These are phyloP conservation scores for Picea sitchensis DNA, from an alignment of 75 land plant species.

Conservation along the genomic window DNA sequence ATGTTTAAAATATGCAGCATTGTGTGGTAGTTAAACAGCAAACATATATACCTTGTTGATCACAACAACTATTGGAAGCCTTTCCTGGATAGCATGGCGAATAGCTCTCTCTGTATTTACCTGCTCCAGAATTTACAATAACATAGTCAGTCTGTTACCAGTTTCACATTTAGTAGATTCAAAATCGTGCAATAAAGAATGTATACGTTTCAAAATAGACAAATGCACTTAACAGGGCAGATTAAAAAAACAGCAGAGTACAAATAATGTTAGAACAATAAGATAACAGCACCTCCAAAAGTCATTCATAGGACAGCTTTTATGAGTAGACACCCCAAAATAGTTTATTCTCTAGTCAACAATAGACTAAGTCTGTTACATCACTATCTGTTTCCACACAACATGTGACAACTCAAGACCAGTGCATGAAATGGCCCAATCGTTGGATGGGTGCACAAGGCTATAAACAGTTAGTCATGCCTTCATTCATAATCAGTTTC, in stretches of 20 bases:
- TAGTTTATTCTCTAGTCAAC: background rate
- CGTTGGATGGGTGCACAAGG: background rate
- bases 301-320: background rate
- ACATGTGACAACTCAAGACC: background rate
- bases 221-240: background rate
- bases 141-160: background rate
- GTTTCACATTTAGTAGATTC: background rate
- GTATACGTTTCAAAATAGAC: too few species aligned
- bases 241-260: background rate
- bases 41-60: slow-evolving; percentile 77
- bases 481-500: background rate
- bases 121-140: slow-evolving; percentile 29
- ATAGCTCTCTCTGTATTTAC: slow-evolving; percentile 99
- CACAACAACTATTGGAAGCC: slow-evolving; percentile 94
- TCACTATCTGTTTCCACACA: background rate
- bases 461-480: background rate
- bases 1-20: background rate
- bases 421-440: background rate
- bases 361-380: background rate
- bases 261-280: background rate
- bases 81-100: slow-evolving; percentile 94
- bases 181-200: background rate
- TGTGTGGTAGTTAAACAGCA: background rate
- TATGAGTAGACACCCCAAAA: background rate
- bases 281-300: slow-evolving; percentile 10